phyloP scores from a whole-genome alignment of 352 stramenopile genomes.

The Phytophthora pistaciae region DNA sequence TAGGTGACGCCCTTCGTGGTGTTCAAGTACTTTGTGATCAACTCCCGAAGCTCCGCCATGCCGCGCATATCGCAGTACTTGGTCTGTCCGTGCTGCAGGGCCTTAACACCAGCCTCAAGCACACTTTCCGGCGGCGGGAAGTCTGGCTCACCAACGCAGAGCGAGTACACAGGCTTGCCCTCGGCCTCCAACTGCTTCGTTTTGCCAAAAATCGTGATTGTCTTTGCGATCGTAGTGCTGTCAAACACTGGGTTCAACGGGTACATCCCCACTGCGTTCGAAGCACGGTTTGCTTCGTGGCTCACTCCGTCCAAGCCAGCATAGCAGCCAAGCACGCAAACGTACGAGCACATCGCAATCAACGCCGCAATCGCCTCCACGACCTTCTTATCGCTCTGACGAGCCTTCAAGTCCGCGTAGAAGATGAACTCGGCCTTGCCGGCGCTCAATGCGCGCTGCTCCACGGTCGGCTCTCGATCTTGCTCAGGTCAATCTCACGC shows the following conservation, averaged over 20 bases:
- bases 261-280: constrained; percentile 38
- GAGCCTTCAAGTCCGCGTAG: constrained; percentile 73
- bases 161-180: constrained; percentile 89
- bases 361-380: constrained; percentile 83
- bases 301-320: no score
- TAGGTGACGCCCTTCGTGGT: constrained; percentile 91
- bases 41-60: constrained; percentile 83
- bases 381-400: constrained; percentile 64
- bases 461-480: constrained; percentile 80
- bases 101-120: constrained; percentile 86
- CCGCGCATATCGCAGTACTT: constrained; percentile 96
- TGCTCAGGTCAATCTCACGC: constrained; percentile 68
- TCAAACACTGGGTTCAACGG: constrained; percentile 83
- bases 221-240: constrained; percentile 89
- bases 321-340: constrained; percentile 88
- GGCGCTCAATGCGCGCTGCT: constrained; percentile 12
- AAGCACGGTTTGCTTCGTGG: no score
- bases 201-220: constrained; percentile 93
- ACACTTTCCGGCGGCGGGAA: constrained; percentile 92
- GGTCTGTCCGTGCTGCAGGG: constrained; percentile 84
- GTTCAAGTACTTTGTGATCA: constrained; percentile 91
- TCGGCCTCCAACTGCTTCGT: constrained; percentile 96
- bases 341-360: constrained; percentile 79
- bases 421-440: constrained; percentile 75
- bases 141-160: constrained; percentile 97